phyloP scores from a whole-genome alignment of 306 rosid species.

The Citrullus amarus region DNA sequence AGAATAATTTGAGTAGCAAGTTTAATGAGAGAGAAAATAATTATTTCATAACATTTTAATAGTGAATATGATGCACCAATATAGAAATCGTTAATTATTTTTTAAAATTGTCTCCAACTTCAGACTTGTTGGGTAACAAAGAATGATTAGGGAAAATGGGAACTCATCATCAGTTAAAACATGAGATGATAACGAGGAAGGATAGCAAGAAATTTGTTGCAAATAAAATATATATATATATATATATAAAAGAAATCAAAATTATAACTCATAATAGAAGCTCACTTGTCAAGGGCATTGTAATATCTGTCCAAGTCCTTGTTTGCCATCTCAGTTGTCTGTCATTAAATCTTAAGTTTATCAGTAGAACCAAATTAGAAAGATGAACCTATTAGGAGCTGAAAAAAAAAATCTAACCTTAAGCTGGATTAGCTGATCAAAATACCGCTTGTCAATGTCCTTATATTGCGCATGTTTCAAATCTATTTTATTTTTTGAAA shows the following conservation, averaged over 20 bases:
- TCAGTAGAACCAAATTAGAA: not conserved
- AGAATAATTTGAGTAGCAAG: not conserved
- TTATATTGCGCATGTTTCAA: constrained; percentile 80
- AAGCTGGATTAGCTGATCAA: constrained; percentile 88
- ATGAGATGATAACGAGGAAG: not conserved
- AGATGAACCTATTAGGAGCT: not conserved
- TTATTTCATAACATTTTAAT: not conserved
- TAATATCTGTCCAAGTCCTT: constrained; percentile 97
- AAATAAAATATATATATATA: not conserved
- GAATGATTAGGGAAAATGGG: not conserved
- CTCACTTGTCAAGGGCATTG: constrained; percentile 93
- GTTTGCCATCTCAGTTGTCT: constrained; percentile 99
- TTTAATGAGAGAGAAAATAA: not conserved
- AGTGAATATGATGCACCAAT: not conserved
- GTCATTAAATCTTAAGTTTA: constrained; percentile 15
- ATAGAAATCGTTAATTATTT: not conserved
- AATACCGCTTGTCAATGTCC: constrained; percentile 85
- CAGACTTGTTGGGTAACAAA: not conserved
- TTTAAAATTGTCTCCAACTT: not conserved
- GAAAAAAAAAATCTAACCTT: constrained; percentile 28
- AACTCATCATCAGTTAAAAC: not conserved
- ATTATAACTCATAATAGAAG: constrained; percentile 4
- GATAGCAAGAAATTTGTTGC: not conserved
- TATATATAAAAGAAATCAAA: not conserved
- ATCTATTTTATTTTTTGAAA: constrained; percentile 66